These are phyloP conservation scores for Naegleria lovaniensis DNA, from an alignment of 208 protist species.

Conservation along the genomic window DNA sequence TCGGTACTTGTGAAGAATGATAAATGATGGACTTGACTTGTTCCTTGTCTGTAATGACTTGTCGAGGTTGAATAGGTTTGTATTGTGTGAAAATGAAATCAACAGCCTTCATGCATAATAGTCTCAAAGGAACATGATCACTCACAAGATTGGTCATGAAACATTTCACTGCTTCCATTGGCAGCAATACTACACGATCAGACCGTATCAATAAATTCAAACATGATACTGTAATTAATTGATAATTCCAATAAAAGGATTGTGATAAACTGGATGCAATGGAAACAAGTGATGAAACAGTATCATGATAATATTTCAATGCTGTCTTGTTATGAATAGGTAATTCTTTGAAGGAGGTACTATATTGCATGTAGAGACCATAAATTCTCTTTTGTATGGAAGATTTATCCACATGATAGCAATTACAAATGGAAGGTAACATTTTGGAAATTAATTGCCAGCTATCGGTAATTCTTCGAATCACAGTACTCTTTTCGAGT, in stretches of 20 bases:
- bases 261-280: neutral
- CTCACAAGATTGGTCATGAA: neutral
- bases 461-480: neutral
- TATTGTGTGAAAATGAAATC: constrained; percentile 10
- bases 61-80: constrained; percentile 9
- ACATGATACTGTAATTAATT: neutral
- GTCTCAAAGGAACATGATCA: neutral
- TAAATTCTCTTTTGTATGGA: neutral
- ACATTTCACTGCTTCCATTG: neutral
- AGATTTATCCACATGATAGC: neutral
- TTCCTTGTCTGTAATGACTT: neutral
- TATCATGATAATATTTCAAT: neutral
- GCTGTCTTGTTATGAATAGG: neutral
- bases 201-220: neutral
- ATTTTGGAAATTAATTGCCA: neutral
- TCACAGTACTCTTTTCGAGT: neutral
- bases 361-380: neutral
- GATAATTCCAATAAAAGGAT: constrained; percentile 8
- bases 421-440: neutral
- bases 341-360: neutral
- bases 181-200: neutral
- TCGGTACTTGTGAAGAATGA: neutral
- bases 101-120: neutral
- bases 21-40: neutral
- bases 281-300: neutral